These are phyloP conservation scores for Fonsecaea nubica DNA, from an alignment of 2,329 filamentous ascomycete species.

Conservation along the genomic window DNA sequence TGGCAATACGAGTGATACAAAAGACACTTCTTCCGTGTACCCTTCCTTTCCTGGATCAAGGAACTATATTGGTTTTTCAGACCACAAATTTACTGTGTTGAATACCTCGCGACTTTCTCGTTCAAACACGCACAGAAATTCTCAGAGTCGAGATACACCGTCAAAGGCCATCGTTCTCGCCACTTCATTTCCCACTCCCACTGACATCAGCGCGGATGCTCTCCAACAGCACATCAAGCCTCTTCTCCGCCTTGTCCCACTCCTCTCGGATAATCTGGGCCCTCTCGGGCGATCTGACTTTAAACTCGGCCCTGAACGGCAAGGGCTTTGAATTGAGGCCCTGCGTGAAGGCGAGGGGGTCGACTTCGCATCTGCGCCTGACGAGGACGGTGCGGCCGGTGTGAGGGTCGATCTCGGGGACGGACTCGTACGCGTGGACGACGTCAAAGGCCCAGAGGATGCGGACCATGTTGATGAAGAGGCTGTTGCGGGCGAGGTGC, in stretches of 20 bases:
- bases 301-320: conserved; percentile 17
- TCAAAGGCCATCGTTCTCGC: not conserved
- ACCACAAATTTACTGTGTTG: not conserved
- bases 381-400: not conserved
- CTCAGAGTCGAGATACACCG: not conserved
- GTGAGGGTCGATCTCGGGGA: not conserved
- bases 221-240: not conserved
- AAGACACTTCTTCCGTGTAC: not conserved
- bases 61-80: not conserved
- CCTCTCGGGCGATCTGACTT: not conserved
- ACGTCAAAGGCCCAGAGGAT: conserved; percentile 47
- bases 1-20: not conserved
- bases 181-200: not conserved
- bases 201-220: not conserved
- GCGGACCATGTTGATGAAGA: conserved; percentile 62
- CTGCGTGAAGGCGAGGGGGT: conserved; percentile 49
- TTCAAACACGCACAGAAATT: not conserved
- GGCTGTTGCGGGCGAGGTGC: conserved; percentile 44
- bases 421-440: not conserved
- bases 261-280: not conserved
- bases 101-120: not conserved
- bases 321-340: conserved; percentile 37
- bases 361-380: conserved; percentile 45
- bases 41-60: not conserved
- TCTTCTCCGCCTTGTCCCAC: not conserved